Evolutionary conservation across 495 filamentous ascomycete species (phyloP).

Genomic region (Neurospora hispaniola): DNA sequence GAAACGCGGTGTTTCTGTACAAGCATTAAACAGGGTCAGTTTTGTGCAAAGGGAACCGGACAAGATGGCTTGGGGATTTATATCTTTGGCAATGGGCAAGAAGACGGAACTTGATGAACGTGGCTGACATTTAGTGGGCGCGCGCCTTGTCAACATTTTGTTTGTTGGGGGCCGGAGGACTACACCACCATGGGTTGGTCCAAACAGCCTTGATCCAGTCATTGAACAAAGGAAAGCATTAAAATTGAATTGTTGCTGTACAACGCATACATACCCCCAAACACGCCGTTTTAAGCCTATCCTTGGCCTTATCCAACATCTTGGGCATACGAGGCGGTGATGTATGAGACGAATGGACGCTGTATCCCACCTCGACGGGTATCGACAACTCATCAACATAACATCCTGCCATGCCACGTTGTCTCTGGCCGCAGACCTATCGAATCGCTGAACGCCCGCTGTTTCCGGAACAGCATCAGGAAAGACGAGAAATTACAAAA

Average conservation of each 20-base stretch:
- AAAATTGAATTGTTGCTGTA: slow-evolving; percentile 14
- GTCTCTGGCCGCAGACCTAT: slow-evolving; percentile 9
- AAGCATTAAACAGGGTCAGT: neutral
- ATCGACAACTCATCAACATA: slow-evolving; percentile 12
- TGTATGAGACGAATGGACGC: slow-evolving; percentile 9
- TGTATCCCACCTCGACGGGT: slow-evolving; percentile 15
- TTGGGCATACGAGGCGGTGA: neutral
- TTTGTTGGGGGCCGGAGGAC: neutral
- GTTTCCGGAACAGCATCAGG: neutral
- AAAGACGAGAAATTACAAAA: neutral
- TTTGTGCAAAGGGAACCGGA: neutral
- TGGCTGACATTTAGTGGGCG: slow-evolving; percentile 19
- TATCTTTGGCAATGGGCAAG: slow-evolving; percentile 11
- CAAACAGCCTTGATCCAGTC: slow-evolving; percentile 10
- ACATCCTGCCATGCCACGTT: slow-evolving; percentile 12
- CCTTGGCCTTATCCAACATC: slow-evolving; percentile 10
- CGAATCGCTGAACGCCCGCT: slow-evolving; percentile 3
- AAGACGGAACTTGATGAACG: slow-evolving; percentile 15
- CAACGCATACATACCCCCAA: slow-evolving; percentile 2
- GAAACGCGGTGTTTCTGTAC: neutral
- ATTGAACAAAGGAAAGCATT: slow-evolving; percentile 12
- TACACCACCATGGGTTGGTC: slow-evolving; percentile 10
- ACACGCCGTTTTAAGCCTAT: slow-evolving; percentile 1
- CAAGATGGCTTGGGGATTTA: slow-evolving; percentile 10
- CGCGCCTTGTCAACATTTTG: neutral